A percentile compares a stretch with the other conserved stretches of the same genome.
Evolutionary conservation across 306 rosid genomes (phyloP).

Genomic region (Vigna hirtella): DNA sequence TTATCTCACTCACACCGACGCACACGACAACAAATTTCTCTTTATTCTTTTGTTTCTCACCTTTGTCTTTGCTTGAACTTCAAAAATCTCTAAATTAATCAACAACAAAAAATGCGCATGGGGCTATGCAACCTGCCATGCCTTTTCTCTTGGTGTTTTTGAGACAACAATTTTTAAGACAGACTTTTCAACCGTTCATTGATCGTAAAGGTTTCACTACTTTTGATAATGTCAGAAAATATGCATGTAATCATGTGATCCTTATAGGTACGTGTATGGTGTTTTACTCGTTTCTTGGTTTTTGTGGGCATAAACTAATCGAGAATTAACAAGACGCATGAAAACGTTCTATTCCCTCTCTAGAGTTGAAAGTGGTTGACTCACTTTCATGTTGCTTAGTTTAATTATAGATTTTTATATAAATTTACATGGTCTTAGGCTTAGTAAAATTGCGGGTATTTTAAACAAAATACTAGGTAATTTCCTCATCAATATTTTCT

Average conservation of each 20-base stretch:
- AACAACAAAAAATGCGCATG: background rate
- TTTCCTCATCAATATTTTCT: no score
- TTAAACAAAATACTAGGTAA: no score
- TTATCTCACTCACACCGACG: conserved; percentile 27
- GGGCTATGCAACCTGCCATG: conserved; percentile 3
- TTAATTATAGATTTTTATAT: background rate
- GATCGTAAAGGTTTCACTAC: conserved; percentile 18
- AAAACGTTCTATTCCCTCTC: background rate
- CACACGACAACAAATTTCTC: conserved; percentile 27
- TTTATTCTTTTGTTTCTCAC: conserved; percentile 3
- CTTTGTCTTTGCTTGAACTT: conserved; percentile 18
- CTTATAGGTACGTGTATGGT: background rate
- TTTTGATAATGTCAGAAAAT: conserved; percentile 21
- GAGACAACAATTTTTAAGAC: background rate
- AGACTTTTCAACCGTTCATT: conserved; percentile 13
- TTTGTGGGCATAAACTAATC: background rate
- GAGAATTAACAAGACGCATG: background rate
- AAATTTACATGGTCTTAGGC: background rate
- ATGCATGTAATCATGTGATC: background rate
- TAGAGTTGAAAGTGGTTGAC: background rate
- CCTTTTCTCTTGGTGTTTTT: conserved; percentile 7
- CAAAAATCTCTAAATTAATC: conserved; percentile 3
- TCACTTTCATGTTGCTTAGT: conserved; percentile 6
- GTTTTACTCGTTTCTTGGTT: background rate
- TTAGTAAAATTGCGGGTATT: background rate